These are phyloP conservation scores for Hymenoscyphus occultus DNA, from an alignment of 2,329 filamentous ascomycete species.

Conservation along the genomic window DNA sequence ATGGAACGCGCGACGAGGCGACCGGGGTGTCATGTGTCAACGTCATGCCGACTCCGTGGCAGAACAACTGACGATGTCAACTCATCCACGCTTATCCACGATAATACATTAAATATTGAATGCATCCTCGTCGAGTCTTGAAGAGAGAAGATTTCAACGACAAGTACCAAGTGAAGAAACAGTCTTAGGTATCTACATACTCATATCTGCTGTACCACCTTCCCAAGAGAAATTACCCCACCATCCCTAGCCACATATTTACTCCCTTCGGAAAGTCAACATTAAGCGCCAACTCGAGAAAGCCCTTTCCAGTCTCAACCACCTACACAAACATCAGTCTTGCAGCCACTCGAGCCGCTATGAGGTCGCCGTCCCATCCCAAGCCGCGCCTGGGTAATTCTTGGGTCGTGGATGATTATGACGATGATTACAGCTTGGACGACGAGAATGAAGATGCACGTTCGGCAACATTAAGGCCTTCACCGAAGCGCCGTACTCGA, in stretches of 20 bases:
- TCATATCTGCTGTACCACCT: too few species aligned
- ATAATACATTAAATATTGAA: neutral
- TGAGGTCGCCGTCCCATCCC: constrained; percentile 25
- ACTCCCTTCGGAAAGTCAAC: too few species aligned
- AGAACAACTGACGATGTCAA: neutral
- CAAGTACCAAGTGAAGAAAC: too few species aligned
- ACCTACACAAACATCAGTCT: neutral
- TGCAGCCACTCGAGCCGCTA: neutral
- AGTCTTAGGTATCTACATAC: too few species aligned
- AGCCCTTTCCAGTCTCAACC: neutral
- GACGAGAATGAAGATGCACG: constrained; percentile 20
- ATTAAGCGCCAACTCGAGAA: too few species aligned
- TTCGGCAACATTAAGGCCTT: constrained; percentile 5
- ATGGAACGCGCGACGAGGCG: constrained; percentile 1
- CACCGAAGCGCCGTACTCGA: constrained; percentile 25
- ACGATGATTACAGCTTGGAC: constrained; percentile 23
- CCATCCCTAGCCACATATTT: too few species aligned
- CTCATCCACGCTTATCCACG: neutral
- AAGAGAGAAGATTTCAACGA: too few species aligned
- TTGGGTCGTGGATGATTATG: constrained; percentile 33
- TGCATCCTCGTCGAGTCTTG: neutral
- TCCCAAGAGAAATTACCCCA: too few species aligned
- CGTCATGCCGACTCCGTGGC: constrained; percentile 21
- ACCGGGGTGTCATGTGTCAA: constrained; percentile 21
- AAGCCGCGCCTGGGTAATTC: constrained; percentile 33